Base-by-base conservation (phyloP, 2,329 filamentous ascomycete species). In the Colletotrichum sublineola region DNA sequence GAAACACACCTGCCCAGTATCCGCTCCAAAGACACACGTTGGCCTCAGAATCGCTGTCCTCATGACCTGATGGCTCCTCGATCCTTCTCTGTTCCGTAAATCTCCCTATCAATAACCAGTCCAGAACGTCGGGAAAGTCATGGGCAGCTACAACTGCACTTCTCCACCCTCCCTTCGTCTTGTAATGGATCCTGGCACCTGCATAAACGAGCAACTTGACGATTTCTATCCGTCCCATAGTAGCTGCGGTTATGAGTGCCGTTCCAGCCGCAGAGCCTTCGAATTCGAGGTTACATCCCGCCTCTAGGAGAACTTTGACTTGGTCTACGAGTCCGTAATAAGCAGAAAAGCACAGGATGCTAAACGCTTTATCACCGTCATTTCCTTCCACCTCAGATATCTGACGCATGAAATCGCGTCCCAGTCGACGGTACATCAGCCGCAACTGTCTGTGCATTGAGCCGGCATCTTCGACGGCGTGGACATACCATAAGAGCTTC, bases 11-110 rank as follows among this genome's bases (percentile, higher is more conserved):
- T 2, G 7, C n/a, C 9, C 44, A 40, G n/a, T 53, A 42, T 5
- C 67, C 67, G 5, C 67, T 66, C 67, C 67, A 69, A 15, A 20
- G 14, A 29, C 62, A 20, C 1, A 56, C 58, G 12, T 18, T 24
- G 5, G 6, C 44, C 29, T 31, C 44, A 18, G 14, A 4, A 29
- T 50, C 42, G 15, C 20, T 38, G 11, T 24, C 5, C 40, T 36
- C 42, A 50, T 1, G 5, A 12, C 4, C 18, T 5, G 52, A 18
- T 20, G 24, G 14, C 18, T 8, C 61, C 53, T 46, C 44, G 5
- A 69, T 29, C 46, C n/a, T 66, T 1, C 29, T 29, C 29, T 66
- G 67, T 15, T 69, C 67, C 20, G 38, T 31, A 38, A 66, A 69
- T n/a, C 55, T 57, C 8, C 44, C 67, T 7, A 40, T 55, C 12